Conservation (phyloP, 2,329 filamentous ascomycete genomes). For the Colletotrichum destructivum region DNA sequence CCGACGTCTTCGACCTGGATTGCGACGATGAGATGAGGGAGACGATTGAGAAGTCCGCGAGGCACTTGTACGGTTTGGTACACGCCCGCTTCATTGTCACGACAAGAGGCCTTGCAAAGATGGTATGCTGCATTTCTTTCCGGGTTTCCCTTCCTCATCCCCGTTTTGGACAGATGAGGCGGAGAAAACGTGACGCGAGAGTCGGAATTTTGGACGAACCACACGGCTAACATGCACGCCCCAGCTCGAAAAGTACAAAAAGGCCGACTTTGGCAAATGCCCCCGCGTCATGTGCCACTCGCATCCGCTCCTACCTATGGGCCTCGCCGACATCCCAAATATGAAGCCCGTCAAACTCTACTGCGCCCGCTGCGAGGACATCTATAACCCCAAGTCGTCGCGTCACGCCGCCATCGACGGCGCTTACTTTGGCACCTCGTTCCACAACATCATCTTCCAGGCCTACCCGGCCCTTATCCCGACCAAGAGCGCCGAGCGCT, state of each 20-base stretch:
- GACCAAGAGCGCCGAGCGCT: constrained; percentile 86
- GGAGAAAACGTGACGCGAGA: neutral
- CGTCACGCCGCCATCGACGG: constrained; percentile 96
- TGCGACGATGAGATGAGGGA: constrained; percentile 99
- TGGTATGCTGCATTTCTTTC: constrained; percentile 73
- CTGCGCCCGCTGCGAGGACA: constrained; percentile 96
- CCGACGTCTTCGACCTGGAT: constrained; percentile 98
- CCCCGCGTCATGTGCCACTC: constrained; percentile 95
- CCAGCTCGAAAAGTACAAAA: constrained; percentile 98
- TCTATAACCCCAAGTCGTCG: constrained; percentile 98
- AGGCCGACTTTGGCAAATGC: constrained; percentile 97
- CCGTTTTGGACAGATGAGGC: neutral
- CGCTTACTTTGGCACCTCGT: constrained; percentile 97
- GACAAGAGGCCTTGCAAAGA: constrained; percentile 92
- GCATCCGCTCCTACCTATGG: constrained; percentile 94
- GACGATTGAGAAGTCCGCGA: constrained; percentile 96
- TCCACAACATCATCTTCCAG: constrained; percentile 99
- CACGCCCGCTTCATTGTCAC: constrained; percentile 98
- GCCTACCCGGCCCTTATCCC: constrained; percentile 94
- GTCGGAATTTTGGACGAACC: neutral
- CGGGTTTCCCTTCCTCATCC: constrained; percentile 11
- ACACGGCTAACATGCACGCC: neutral
- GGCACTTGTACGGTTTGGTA: constrained; percentile 95
- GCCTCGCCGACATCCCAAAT: constrained; percentile 90
- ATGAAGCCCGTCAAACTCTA: constrained; percentile 95